phyloP scores from a whole-genome alignment of 2,329 filamentous ascomycete genomes.

The Trichoderma endophyticum region DNA sequence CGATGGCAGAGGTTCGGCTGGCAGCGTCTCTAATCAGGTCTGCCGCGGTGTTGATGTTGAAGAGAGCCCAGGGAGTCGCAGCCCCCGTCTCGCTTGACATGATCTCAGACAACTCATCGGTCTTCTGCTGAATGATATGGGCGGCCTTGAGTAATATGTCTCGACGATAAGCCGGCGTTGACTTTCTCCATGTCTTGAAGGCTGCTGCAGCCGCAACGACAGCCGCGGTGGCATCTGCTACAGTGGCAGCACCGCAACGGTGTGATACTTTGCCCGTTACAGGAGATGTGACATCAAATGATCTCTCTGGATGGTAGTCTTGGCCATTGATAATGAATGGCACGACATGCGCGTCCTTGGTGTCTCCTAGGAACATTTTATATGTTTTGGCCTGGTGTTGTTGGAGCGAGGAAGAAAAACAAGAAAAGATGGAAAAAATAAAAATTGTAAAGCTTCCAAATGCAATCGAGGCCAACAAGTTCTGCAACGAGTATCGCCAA shows the following conservation, averaged over 20 bases:
- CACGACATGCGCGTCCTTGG: constrained; percentile 22
- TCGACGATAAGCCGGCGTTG: constrained; percentile 58
- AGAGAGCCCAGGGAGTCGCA: constrained; percentile 37
- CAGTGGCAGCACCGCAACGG: constrained; percentile 55
- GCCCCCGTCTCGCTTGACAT: constrained; percentile 52
- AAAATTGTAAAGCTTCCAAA: background rate
- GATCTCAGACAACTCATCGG: constrained; percentile 58
- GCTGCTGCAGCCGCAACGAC: constrained; percentile 59
- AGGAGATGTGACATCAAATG: constrained; percentile 58
- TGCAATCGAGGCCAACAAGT: background rate
- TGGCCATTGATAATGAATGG: constrained; percentile 44
- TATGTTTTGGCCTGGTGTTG: background rate
- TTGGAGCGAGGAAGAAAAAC: background rate
- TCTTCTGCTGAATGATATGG: constrained; percentile 57
- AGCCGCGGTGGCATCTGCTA: constrained; percentile 53
- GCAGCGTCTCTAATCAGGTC: constrained; percentile 44
- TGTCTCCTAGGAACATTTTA: constrained; percentile 4
- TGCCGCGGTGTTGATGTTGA: constrained; percentile 38
- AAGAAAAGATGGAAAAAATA: background rate
- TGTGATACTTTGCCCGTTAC: constrained; percentile 50
- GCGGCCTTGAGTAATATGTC: constrained; percentile 69
- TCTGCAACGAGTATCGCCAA: background rate
- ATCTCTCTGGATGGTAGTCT: constrained; percentile 44
- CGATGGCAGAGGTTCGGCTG: constrained; percentile 39
- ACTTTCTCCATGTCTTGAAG: constrained; percentile 65